Conservation (phyloP, 2,329 filamentous ascomycete species). For the Curvularia sp. region DNA sequence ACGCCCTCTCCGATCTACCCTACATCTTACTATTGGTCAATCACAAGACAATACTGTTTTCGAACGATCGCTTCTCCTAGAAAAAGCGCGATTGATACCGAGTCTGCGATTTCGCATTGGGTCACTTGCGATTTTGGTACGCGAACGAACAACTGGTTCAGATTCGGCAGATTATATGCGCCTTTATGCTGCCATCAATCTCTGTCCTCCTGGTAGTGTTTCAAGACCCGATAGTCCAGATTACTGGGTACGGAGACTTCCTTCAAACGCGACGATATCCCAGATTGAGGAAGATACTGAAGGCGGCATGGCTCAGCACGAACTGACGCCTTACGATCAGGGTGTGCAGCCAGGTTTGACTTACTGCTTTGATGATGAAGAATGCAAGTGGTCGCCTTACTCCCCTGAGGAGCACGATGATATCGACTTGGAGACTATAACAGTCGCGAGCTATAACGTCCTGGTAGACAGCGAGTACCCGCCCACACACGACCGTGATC, state of each 20-base stretch:
- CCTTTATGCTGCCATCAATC: constrained; percentile 61
- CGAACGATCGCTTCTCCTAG: constrained; percentile 59
- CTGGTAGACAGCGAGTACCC: constrained; percentile 51
- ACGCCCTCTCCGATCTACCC: constrained; percentile 35
- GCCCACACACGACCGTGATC: constrained; percentile 47
- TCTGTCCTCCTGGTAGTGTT: constrained; percentile 12
- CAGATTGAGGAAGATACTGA: constrained; percentile 9
- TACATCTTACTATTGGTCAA: constrained; percentile 69
- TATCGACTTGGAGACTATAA: constrained; percentile 27
- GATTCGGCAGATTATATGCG: constrained; percentile 59
- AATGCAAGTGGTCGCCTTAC: constrained; percentile 33
- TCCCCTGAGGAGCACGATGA: background rate
- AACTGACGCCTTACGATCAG: constrained; percentile 14
- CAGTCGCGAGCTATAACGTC: constrained; percentile 55
- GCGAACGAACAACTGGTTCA: constrained; percentile 51
- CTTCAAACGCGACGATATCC: background rate
- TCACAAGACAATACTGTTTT: constrained; percentile 56
- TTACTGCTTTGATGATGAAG: constrained; percentile 37
- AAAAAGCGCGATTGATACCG: constrained; percentile 61
- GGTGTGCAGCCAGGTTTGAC: constrained; percentile 37
- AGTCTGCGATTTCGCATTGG: constrained; percentile 57
- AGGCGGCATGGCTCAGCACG: constrained; percentile 2
- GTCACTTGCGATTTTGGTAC: constrained; percentile 61
- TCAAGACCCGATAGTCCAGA: constrained; percentile 14
- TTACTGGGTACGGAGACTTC: constrained; percentile 22